Conservation (phyloP, 192 early-diverging fungal species). For the Phycomyces nitens region DNA sequence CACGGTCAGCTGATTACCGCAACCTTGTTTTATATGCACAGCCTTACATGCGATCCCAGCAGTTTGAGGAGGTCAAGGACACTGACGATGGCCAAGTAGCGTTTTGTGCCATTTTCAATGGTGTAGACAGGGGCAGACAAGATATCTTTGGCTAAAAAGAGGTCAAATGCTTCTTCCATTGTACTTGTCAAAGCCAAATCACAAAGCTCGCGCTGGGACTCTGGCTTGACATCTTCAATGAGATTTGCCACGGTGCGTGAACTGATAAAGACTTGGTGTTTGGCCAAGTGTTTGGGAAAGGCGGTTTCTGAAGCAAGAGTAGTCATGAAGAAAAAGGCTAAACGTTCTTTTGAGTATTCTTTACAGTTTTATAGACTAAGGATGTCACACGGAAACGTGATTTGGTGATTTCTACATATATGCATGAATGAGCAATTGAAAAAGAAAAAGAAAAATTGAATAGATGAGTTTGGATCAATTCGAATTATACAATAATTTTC, state of each 20-base stretch:
- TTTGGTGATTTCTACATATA: too few relatives aligned
- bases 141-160: conserved; percentile 49
- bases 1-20: conserved; percentile 1
- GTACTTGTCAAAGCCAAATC: conserved; percentile 49
- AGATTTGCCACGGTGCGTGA: conserved; percentile 20
- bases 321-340: too few relatives aligned
- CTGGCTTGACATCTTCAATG: conserved; percentile 10
- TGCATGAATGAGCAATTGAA: too few relatives aligned
- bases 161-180: conserved; percentile 55
- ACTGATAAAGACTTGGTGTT: conserved; percentile 3
- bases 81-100: conserved; percentile 50
- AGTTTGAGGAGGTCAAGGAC: conserved; percentile 45
- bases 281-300: neutral
- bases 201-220: conserved; percentile 23
- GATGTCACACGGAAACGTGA: too few relatives aligned
- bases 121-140: conserved; percentile 53
- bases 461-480: too few relatives aligned
- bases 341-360: too few relatives aligned
- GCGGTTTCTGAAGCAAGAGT: neutral
- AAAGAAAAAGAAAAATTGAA: too few relatives aligned
- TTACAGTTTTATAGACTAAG: too few relatives aligned
- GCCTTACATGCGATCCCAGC: conserved; percentile 32
- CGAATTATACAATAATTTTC: too few relatives aligned
- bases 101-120: conserved; percentile 28
- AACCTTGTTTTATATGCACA: neutral